phyloP scores from a whole-genome alignment of 179 eudicot species.

The Camellia oleifera region DNA sequence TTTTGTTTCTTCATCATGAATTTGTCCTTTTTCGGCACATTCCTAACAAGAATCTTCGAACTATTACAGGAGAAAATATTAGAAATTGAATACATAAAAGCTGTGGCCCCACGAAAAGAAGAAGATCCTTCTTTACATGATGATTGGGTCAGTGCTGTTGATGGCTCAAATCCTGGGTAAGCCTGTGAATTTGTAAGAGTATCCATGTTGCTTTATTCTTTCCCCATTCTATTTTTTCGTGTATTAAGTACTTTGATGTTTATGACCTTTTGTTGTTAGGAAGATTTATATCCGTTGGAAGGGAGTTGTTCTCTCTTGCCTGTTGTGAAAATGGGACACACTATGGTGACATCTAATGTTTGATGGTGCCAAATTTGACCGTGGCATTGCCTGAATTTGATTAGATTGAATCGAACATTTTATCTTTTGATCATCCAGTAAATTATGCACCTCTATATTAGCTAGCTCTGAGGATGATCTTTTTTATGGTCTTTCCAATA shows the following conservation, averaged over 20 bases:
- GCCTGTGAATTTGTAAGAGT: constrained; percentile 12
- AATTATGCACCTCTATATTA: not conserved
- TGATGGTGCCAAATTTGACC: not conserved
- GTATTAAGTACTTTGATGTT: not conserved
- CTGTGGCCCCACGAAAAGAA: constrained; percentile 77
- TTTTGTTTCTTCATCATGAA: not conserved
- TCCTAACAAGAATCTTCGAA: constrained; percentile 12
- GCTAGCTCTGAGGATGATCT: not conserved
- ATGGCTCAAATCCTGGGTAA: constrained; percentile 80
- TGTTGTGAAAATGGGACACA: not conserved
- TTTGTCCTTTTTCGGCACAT: not conserved
- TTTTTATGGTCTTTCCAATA: not conserved
- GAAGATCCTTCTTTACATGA: constrained; percentile 81
- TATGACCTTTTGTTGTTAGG: not conserved
- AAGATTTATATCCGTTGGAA: not conserved
- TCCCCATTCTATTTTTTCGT: not conserved
- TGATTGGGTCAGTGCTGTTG: constrained; percentile 97
- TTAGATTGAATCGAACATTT: not conserved
- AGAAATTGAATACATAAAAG: constrained; percentile 91
- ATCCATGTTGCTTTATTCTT: not conserved
- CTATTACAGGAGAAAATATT: constrained; percentile 71
- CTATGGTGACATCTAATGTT: not conserved
- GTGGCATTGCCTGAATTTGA: no score
- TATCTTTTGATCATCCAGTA: not conserved
- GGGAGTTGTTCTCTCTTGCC: constrained; percentile 1